phyloP scores from a whole-genome alignment of 2,329 filamentous ascomycete genomes.

The Aphanoascus verrucosus region DNA sequence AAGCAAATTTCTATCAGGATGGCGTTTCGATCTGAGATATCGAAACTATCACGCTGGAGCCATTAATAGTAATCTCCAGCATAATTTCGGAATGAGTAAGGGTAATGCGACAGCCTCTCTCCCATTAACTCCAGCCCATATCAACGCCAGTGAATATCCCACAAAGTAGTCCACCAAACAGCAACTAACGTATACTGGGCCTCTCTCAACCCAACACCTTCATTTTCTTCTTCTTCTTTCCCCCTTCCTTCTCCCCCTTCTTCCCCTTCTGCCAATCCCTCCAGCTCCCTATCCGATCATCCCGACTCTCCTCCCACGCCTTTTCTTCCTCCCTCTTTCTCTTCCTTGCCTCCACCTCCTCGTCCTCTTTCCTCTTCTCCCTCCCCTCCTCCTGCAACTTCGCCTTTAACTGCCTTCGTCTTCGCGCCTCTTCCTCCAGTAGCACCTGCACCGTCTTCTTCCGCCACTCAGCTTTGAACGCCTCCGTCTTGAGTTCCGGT shows the following conservation, averaged over 20 bases:
- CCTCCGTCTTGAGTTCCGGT: slow-evolving; percentile 66
- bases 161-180: too few species aligned
- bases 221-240: slow-evolving; percentile 54
- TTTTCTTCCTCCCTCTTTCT: slow-evolving; percentile 84
- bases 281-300: slow-evolving; percentile 89
- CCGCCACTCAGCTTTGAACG: slow-evolving; percentile 77
- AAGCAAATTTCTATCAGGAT: too few species aligned
- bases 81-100: neutral
- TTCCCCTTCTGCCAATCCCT: slow-evolving; percentile 70
- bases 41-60: too few species aligned
- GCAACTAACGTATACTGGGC: too few species aligned
- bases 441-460: slow-evolving; percentile 83
- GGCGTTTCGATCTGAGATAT: too few species aligned
- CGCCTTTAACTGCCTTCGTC: slow-evolving; percentile 75
- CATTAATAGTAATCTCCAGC: neutral
- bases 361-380: slow-evolving; percentile 73
- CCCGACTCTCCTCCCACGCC: slow-evolving; percentile 87
- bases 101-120: neutral
- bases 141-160: neutral
- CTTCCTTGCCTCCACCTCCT: slow-evolving; percentile 69
- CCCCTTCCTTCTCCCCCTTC: slow-evolving; percentile 42
- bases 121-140: neutral
- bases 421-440: slow-evolving; percentile 80
- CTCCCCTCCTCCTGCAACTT: slow-evolving; percentile 95
- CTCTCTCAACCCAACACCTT: slow-evolving; percentile 34